These are phyloP conservation scores for Globisporangium rhizosaccharum DNA, from an alignment of 352 stramenopile genomes.

Conservation along the genomic window DNA sequence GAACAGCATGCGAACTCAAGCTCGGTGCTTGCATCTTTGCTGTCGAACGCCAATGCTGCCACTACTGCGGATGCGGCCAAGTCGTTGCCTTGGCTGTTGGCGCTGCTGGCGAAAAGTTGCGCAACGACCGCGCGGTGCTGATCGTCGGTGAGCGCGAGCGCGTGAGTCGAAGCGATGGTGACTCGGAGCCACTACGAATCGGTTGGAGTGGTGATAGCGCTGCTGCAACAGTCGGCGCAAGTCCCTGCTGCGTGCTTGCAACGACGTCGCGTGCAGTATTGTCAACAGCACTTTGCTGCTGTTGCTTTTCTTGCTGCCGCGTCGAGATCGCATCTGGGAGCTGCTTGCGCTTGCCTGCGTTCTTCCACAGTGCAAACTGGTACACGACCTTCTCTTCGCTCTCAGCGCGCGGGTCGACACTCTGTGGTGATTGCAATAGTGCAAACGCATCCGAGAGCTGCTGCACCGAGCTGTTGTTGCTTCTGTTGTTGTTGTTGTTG, in stretches of 20 bases:
- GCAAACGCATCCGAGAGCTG: too few species aligned
- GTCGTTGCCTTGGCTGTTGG: background rate
- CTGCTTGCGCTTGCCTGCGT: conserved; percentile 30
- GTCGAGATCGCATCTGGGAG: conserved; percentile 48
- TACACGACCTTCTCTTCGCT: conserved; percentile 28
- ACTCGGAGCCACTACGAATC: background rate
- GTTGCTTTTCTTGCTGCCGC: conserved; percentile 7
- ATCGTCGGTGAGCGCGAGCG: conserved; percentile 15
- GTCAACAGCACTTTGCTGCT: background rate
- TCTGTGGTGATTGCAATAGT: background rate
- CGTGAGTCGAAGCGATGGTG: conserved; percentile 3
- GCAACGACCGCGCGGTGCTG: background rate
- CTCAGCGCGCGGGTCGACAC: conserved; percentile 4
- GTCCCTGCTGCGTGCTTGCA: background rate
- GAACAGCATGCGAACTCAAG: too few species aligned
- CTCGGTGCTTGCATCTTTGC: too few species aligned
- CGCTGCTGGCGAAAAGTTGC: background rate
- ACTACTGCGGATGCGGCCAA: background rate
- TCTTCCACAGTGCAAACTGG: conserved; percentile 58
- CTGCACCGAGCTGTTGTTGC: conserved; percentile 5
- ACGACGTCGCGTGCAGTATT: background rate
- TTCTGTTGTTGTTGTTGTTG: background rate
- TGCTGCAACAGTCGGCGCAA: background rate
- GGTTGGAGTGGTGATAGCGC: background rate
- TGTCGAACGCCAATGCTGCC: background rate